Percentiles rank a stretch among this genome's conserved stretches.
These are phyloP conservation scores for Annulohypoxylon bovei DNA, from an alignment of 495 filamentous ascomycete genomes.

Conservation along the genomic window DNA sequence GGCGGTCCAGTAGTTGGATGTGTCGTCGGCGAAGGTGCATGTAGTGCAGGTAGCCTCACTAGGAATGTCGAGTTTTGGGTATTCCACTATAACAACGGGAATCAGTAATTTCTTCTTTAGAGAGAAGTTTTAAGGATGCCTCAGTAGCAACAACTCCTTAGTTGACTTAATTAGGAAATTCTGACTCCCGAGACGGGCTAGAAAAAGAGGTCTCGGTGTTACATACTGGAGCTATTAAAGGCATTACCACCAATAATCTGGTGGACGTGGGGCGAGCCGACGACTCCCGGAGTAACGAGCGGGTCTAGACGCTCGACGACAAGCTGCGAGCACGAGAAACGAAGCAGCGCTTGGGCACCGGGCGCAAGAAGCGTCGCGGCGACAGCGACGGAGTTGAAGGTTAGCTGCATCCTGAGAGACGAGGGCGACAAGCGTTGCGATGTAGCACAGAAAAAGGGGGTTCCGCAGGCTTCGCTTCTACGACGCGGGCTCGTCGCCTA, in stretches of 20 bases:
- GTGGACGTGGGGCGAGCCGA: constrained; percentile 54
- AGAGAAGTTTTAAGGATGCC: too few relatives aligned
- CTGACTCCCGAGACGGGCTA: too few relatives aligned
- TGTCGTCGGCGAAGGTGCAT: constrained; percentile 48
- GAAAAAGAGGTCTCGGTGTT: too few relatives aligned
- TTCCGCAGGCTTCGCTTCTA: constrained; percentile 5
- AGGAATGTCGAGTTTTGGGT: constrained; percentile 38
- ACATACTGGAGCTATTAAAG: constrained; percentile 44
- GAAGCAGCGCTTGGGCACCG: constrained; percentile 51
- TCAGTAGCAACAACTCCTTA: too few relatives aligned
- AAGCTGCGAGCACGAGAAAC: constrained; percentile 52
- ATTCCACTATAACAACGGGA: too few relatives aligned
- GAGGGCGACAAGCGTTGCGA: constrained; percentile 13
- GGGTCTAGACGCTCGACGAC: constrained; percentile 50
- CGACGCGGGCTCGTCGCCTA: constrained; percentile 19
- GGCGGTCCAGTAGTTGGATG: constrained; percentile 54
- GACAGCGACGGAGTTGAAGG: constrained; percentile 45
- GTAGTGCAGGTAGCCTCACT: constrained; percentile 47
- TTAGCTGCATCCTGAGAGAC: constrained; percentile 38
- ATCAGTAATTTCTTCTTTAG: too few relatives aligned
- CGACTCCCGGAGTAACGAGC: constrained; percentile 51
- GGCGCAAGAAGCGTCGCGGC: constrained; percentile 57
- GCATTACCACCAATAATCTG: constrained; percentile 57
- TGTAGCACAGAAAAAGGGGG: neutral
- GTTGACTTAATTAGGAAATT: too few relatives aligned